A percentile compares a stretch with the other conserved stretches of the same genome.
phyloP scores from a whole-genome alignment of 2,329 filamentous ascomycete genomes.

The Incumbomyces delicatus region DNA sequence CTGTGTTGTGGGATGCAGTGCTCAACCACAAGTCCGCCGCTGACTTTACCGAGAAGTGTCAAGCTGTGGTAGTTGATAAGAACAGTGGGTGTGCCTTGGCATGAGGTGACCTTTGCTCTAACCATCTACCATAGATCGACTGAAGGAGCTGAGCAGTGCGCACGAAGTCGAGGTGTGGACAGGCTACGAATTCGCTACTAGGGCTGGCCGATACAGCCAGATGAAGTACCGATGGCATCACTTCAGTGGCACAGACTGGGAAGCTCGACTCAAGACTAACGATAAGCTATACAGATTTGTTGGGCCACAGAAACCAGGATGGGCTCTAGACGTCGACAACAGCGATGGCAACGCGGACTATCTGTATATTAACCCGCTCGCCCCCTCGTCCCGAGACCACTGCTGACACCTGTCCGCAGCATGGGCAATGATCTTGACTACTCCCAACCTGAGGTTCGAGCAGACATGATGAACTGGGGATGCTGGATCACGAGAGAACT shows the following conservation, averaged over 20 bases:
- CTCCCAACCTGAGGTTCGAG: slow-evolving; percentile 50
- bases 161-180: slow-evolving; percentile 60
- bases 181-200: slow-evolving; percentile 55
- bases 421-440: slow-evolving; percentile 67
- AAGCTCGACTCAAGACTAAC: slow-evolving; percentile 46
- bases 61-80: slow-evolving; percentile 54
- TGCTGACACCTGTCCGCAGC: slow-evolving; percentile 38
- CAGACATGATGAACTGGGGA: slow-evolving; percentile 58
- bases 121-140: slow-evolving; percentile 36
- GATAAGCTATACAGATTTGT: slow-evolving; percentile 55
- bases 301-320: slow-evolving; percentile 51
- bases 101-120: neutral
- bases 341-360: slow-evolving; percentile 56
- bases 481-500: slow-evolving; percentile 55
- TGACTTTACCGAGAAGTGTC: slow-evolving; percentile 54
- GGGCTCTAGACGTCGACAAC: slow-evolving; percentile 52
- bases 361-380: slow-evolving; percentile 18
- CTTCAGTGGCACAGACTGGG: slow-evolving; percentile 60
- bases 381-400: neutral
- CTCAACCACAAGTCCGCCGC: slow-evolving; percentile 64
- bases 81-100: slow-evolving; percentile 26
- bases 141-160: slow-evolving; percentile 42
- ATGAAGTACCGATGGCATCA: slow-evolving; percentile 58
- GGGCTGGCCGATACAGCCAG: slow-evolving; percentile 49
- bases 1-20: slow-evolving; percentile 60